Conservation (phyloP, 495 filamentous ascomycete species). For the Sphaerosporella brunnea region DNA sequence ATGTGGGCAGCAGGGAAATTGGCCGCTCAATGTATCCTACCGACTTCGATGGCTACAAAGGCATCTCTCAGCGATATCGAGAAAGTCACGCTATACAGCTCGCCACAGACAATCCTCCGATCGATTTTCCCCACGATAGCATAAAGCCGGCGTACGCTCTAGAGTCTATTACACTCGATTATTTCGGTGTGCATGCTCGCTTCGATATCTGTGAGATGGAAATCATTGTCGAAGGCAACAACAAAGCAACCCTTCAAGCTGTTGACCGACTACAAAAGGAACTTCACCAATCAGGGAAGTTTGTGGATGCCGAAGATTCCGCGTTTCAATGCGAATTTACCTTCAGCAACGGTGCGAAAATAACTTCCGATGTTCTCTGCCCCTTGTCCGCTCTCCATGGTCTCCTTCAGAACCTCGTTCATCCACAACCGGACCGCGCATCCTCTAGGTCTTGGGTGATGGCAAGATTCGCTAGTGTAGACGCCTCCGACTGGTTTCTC, state of each 20-base stretch:
- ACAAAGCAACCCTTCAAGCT: conserved; percentile 15
- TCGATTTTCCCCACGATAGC: neutral
- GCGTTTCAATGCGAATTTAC: neutral
- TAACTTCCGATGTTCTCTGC: conserved; percentile 25
- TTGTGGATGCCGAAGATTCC: conserved; percentile 29
- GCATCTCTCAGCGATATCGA: neutral
- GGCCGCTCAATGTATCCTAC: conserved; percentile 4
- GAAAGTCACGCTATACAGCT: neutral
- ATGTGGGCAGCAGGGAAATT: neutral
- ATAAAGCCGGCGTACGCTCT: conserved; percentile 15
- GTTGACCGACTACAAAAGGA: too few species aligned
- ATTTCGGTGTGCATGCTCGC: conserved; percentile 28
- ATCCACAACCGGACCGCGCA: neutral
- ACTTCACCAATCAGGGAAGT: conserved; percentile 28
- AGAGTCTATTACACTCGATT: conserved; percentile 29
- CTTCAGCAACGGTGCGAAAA: conserved; percentile 26
- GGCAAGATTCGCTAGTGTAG: conserved; percentile 30
- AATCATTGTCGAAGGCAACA: conserved; percentile 16
- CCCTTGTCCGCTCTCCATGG: neutral
- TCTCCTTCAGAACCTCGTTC: neutral
- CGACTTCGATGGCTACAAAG: neutral
- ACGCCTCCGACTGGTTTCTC: conserved; percentile 33
- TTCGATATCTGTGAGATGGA: conserved; percentile 32
- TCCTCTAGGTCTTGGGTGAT: conserved; percentile 35
- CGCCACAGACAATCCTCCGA: neutral